Conservation (phyloP, 345 rosid genomes). For the Rhizophora apiculata region DNA sequence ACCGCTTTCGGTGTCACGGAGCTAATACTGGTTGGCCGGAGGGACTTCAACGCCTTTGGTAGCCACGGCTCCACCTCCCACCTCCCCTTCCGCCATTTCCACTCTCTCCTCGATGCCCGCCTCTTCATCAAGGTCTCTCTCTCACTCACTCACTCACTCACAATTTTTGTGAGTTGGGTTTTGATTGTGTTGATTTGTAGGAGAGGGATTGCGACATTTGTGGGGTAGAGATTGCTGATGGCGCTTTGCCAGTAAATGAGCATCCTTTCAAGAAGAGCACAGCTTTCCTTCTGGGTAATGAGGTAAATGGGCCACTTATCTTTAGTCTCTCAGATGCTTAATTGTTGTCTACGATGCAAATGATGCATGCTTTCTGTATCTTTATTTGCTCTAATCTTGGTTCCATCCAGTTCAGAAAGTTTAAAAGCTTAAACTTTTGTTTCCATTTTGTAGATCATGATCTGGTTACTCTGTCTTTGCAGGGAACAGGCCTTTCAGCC, state of each 20-base stretch:
- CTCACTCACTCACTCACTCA: background rate
- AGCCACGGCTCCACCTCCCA: slow-evolving; percentile 96
- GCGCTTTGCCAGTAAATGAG: slow-evolving; percentile 62
- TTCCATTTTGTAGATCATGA: too few species aligned
- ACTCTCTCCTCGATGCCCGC: slow-evolving; percentile 72
- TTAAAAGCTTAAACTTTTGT: too few species aligned
- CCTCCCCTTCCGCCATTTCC: slow-evolving; percentile 78
- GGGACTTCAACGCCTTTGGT: slow-evolving; percentile 95
- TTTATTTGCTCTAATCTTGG: too few species aligned
- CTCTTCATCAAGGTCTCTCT: slow-evolving; percentile 59
- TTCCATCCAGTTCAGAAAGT: too few species aligned
- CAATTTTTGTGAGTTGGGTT: slow-evolving; percentile 8
- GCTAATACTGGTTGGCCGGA: slow-evolving; percentile 80
- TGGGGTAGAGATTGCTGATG: slow-evolving; percentile 86
- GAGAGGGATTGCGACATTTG: slow-evolving; percentile 90
- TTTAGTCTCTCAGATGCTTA: background rate
- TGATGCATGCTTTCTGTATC: background rate
- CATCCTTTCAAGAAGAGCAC: slow-evolving; percentile 84
- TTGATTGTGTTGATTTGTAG: slow-evolving; percentile 20
- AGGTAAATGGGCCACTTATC: slow-evolving; percentile 36
- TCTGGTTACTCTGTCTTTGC: slow-evolving; percentile 5
- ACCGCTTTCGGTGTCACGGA: slow-evolving; percentile 92
- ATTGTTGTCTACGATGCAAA: background rate
- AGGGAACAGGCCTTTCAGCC: slow-evolving; percentile 91
- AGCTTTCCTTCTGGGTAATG: slow-evolving; percentile 92